A percentile compares a stretch with the other conserved stretches of the same genome.
phyloP scores from a whole-genome alignment of 2,329 filamentous ascomycete genomes.

The Monosporascus sp. region DNA sequence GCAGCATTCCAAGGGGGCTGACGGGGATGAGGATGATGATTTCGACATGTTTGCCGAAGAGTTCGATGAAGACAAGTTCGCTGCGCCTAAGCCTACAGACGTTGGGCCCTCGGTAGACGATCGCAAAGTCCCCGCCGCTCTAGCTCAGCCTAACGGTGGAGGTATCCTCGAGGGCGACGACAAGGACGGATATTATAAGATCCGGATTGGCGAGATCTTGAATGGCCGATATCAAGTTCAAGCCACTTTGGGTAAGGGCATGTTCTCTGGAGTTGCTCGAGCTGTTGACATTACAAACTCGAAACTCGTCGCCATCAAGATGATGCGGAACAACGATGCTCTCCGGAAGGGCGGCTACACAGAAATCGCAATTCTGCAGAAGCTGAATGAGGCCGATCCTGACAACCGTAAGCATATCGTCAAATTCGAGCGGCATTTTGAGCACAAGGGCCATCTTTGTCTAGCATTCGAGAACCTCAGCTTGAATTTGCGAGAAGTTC shows the following conservation, averaged over 20 bases:
- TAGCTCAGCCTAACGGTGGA: constrained; percentile 51
- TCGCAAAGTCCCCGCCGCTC: constrained; percentile 41
- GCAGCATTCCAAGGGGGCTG: constrained; percentile 42
- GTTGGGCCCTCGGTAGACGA: constrained; percentile 35
- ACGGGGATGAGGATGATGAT: constrained; percentile 56
- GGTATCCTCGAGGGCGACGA: constrained; percentile 91
- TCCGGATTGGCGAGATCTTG: constrained; percentile 85
- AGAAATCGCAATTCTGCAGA: constrained; percentile 88
- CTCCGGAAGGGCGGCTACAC: constrained; percentile 88
- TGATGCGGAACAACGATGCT: constrained; percentile 93
- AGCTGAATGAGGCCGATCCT: constrained; percentile 77
- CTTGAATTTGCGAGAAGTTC: constrained; percentile 85
- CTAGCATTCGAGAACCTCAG: constrained; percentile 95
- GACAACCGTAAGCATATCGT: constrained; percentile 91
- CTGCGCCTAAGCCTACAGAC: constrained; percentile 41
- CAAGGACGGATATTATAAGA: constrained; percentile 92
- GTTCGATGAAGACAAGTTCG: constrained; percentile 62
- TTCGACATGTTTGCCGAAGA: constrained; percentile 90
- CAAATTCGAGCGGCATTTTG: constrained; percentile 79
- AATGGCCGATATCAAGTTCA: constrained; percentile 87
- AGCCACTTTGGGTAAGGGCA: constrained; percentile 82
- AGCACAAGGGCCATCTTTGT: constrained; percentile 91
- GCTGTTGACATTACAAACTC: constrained; percentile 73
- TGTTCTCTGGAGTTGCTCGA: constrained; percentile 94
- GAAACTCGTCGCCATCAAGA: constrained; percentile 88